Evolutionary conservation across 495 filamentous ascomycete genomes (phyloP).

Genomic region (Arthonia radiata): DNA sequence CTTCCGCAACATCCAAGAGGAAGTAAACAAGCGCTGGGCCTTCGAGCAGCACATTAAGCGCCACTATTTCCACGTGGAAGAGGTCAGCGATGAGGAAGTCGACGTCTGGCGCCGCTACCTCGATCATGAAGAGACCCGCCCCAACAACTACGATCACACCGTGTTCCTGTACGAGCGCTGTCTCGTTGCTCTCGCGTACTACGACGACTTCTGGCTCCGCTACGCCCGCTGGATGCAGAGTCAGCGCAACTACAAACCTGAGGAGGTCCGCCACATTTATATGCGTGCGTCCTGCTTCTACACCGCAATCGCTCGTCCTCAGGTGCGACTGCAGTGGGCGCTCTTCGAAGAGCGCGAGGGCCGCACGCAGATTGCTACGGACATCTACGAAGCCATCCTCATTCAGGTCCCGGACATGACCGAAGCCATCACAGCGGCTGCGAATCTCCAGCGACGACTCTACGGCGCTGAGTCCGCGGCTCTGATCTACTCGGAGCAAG

Average conservation of each 20-base stretch:
- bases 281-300: slow-evolving; percentile 64
- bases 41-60: slow-evolving; percentile 90
- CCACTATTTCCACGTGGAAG: slow-evolving; percentile 90
- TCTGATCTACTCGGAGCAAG: slow-evolving; percentile 54
- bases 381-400: slow-evolving; percentile 64
- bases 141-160: slow-evolving; percentile 50
- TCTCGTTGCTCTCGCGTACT: slow-evolving; percentile 74
- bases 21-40: slow-evolving; percentile 84
- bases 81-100: slow-evolving; percentile 65
- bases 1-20: slow-evolving; percentile 60
- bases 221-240: slow-evolving; percentile 94
- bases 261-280: slow-evolving; percentile 85
- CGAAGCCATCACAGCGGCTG: slow-evolving; percentile 68
- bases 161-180: slow-evolving; percentile 84
- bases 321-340: slow-evolving; percentile 70
- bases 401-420: slow-evolving; percentile 44
- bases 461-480: slow-evolving; percentile 72
- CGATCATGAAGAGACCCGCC: slow-evolving; percentile 80
- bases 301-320: slow-evolving; percentile 59
- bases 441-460: slow-evolving; percentile 70
- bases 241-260: slow-evolving; percentile 54
- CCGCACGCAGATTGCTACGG: slow-evolving; percentile 50
- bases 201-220: slow-evolving; percentile 93
- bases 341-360: slow-evolving; percentile 76
- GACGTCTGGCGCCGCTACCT: slow-evolving; percentile 93